Conservation (phyloP, 176 grass and related monocot species). For the Carex scoparia region DNA sequence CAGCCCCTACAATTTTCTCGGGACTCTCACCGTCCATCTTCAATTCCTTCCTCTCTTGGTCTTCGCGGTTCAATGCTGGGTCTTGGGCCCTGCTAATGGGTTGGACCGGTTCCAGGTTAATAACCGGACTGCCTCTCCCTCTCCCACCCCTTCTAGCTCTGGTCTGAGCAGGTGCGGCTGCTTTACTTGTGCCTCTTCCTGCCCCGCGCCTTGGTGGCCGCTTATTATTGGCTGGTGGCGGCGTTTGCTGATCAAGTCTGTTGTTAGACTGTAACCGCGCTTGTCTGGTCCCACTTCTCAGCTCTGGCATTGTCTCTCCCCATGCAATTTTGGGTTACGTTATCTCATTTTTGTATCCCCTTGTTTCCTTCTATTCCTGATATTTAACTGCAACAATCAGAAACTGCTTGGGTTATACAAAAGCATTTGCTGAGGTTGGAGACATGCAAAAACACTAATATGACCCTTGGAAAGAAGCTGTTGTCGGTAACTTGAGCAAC, state of each 20-base stretch:
- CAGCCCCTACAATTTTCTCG: conserved; percentile 58
- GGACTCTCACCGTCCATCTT: conserved; percentile 74
- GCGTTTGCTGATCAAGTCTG: conserved; percentile 29
- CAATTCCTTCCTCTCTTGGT: conserved; percentile 32
- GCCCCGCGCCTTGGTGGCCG: conserved; percentile 32
- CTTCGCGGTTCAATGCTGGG: conserved; percentile 35
- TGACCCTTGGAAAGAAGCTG: neutral
- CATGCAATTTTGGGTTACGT: conserved; percentile 51
- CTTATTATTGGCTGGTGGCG: conserved; percentile 33
- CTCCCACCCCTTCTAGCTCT: conserved; percentile 31
- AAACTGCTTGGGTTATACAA: neutral
- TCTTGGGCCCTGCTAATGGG: conserved; percentile 36
- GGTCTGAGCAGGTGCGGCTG: conserved; percentile 34
- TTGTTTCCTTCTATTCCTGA: conserved; percentile 6
- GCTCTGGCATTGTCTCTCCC: conserved; percentile 82
- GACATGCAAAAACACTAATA: neutral
- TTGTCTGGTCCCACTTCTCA: conserved; percentile 80
- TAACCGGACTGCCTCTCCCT: conserved; percentile 19
- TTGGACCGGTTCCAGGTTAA: conserved; percentile 39
- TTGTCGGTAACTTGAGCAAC: neutral
- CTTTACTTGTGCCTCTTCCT: conserved; percentile 46
- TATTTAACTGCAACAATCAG: neutral
- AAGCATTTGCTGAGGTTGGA: neutral
- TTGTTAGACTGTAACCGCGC: conserved; percentile 60
- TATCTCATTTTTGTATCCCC: neutral